Base-by-base conservation (phyloP, 148 eudicot genomes). In the Chenopodium suecicum region DNA sequence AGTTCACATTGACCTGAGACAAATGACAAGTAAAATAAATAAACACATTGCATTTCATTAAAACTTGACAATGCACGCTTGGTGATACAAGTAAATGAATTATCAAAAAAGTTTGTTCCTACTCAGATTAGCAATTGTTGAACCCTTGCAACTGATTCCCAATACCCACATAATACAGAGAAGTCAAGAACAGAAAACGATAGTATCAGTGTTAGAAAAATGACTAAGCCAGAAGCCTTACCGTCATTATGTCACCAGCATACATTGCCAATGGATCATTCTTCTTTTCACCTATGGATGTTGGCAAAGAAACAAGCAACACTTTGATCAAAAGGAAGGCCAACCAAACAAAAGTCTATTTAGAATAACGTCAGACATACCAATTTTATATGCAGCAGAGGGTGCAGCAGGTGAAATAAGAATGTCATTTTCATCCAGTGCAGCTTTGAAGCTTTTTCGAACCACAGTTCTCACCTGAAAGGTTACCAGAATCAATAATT, bases 231-330 rank as follows among this genome's bases (percentile, higher is more conserved):
- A 5, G 60, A 34, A 71, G 34, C 83, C 97, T 88, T 86, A 97
- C 99, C 62, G 98, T 97, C 99, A 97, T 97, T 76, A 92, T 91
- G 87, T 94, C 99, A 65, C 98, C 98, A 41, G 95, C 99, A 84
- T 97, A 97, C 99, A 97, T 97, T 79, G 98, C 94, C 89, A 97
- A 81, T 44, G 99, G 99, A 81, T 97, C 98, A 86, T 90, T 86
- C 83, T 90, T 97, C 93, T 94, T 97, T 85, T 97, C 99, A 78
- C 97, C 99, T 97, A 84, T 46, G 83, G 67, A 86, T 5, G 29
- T 54, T 48, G 81, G 76, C 67, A 77, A 73, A 47, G 66, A 65
- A 76, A 79, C 79, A 79, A 56, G 73, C 60, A 76, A 70, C 82
- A 66, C 31, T 66, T 17, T 54, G 41, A 82, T 20, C 63, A 25